A percentile compares a stretch with the other conserved stretches of the same genome.
Conservation (phyloP, 2,329 filamentous ascomycete genomes). For the Fusarium caatingaense region DNA sequence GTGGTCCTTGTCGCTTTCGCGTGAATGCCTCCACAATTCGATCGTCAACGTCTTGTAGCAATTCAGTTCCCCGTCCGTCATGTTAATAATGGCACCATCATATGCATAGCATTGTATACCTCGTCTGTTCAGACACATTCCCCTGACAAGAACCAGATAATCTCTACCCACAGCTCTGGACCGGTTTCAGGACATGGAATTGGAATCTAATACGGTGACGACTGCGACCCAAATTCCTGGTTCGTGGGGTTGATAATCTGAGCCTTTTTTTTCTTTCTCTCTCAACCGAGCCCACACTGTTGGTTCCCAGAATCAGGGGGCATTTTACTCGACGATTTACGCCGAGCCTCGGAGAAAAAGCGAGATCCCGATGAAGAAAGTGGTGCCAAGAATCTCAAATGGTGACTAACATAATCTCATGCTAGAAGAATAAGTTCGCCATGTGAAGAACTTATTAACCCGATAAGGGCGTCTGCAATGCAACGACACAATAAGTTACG, state of each 20-base stretch:
- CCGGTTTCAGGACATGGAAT: constrained; percentile 40
- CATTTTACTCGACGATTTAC: constrained; percentile 10
- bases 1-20: constrained; percentile 24
- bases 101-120: constrained; percentile 3
- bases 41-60: constrained; percentile 16
- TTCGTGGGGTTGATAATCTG: constrained; percentile 27
- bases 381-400: constrained; percentile 19
- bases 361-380: constrained; percentile 6
- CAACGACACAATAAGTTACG: background rate
- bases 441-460: constrained; percentile 14
- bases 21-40: constrained; percentile 40
- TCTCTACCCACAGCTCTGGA: constrained; percentile 35
- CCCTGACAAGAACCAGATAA: constrained; percentile 17
- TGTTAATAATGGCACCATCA: constrained; percentile 33
- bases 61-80: constrained; percentile 5
- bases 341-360: constrained; percentile 23
- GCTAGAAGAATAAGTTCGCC: constrained; percentile 12
- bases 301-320: constrained; percentile 22
- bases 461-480: constrained; percentile 13
- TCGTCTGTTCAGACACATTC: constrained; percentile 14
- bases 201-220: constrained; percentile 18
- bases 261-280: background rate
- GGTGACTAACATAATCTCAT: constrained; percentile 16
- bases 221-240: constrained; percentile 42
- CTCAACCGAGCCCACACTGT: constrained; percentile 28